Conservation (phyloP, 2,329 filamentous ascomycete species). For the Trichothecium roseum region DNA sequence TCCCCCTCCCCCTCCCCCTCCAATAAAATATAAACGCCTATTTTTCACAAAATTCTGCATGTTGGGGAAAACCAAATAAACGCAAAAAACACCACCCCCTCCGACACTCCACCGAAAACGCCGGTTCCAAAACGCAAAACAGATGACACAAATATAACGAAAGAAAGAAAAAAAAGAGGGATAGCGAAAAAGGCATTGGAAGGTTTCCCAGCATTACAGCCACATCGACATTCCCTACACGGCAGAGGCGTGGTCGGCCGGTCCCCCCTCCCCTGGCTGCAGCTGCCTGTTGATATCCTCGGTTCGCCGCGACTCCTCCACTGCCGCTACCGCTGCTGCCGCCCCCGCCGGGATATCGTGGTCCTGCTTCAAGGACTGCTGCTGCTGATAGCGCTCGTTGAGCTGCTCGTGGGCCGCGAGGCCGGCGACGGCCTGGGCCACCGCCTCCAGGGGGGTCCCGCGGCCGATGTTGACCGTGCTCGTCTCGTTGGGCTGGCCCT, state of each 20-base stretch:
- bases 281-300: conserved; percentile 47
- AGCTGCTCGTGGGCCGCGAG: conserved; percentile 31
- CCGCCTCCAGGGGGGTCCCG: conserved; percentile 33
- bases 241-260: background rate
- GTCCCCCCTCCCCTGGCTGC: conserved; percentile 15
- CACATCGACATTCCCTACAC: conserved; percentile 1
- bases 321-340: conserved; percentile 5
- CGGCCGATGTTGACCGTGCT: conserved; percentile 5
- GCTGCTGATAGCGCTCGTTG: conserved; percentile 19
- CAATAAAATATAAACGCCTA: too few species aligned
- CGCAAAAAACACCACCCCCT: too few species aligned
- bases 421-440: conserved; percentile 38
- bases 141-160: too few species aligned
- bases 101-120: too few species aligned
- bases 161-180: too few species aligned
- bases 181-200: background rate
- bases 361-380: conserved; percentile 1
- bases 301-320: conserved; percentile 31
- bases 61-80: too few species aligned
- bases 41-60: too few species aligned
- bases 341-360: conserved; percentile 2
- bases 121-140: too few species aligned
- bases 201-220: background rate
- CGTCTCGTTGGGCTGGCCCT: background rate
- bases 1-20: too few species aligned